phyloP scores from a whole-genome alignment of 2,329 filamentous ascomycete species.

The Domatiomyces globalis region DNA sequence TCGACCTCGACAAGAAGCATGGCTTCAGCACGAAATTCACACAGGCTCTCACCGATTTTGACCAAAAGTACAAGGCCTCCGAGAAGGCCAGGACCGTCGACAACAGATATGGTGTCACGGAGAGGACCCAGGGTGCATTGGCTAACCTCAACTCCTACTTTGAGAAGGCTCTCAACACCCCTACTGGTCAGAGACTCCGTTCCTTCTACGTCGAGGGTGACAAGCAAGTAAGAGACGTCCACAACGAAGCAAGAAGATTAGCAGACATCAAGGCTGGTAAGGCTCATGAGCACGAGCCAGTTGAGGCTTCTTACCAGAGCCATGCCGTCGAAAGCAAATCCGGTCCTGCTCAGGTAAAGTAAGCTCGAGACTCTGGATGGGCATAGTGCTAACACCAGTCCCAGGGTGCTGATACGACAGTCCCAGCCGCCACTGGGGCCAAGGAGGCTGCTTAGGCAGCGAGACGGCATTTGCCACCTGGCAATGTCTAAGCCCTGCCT shows the following conservation, averaged over 20 bases:
- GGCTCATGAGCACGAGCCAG: slow-evolving; percentile 24
- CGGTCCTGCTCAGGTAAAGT: neutral
- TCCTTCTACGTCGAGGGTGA: slow-evolving; percentile 74
- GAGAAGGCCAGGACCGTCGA: slow-evolving; percentile 78
- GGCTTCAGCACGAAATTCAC: slow-evolving; percentile 72
- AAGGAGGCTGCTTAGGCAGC: slow-evolving; percentile 18
- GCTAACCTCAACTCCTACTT: slow-evolving; percentile 74
- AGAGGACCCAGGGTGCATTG: slow-evolving; percentile 54
- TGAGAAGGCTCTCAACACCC: slow-evolving; percentile 77
- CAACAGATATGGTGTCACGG: slow-evolving; percentile 65
- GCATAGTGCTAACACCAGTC: slow-evolving; percentile 18
- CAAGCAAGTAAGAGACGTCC: slow-evolving; percentile 87
- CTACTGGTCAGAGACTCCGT: slow-evolving; percentile 75
- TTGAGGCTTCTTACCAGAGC: slow-evolving; percentile 15
- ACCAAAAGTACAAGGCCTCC: slow-evolving; percentile 72
- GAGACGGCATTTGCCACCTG: slow-evolving; percentile 16
- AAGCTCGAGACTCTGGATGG: neutral
- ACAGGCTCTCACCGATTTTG: slow-evolving; percentile 58
- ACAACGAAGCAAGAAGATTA: slow-evolving; percentile 74
- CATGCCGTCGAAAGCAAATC: neutral
- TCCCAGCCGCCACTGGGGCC: slow-evolving; percentile 12
- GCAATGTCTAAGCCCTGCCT: slow-evolving; percentile 4
- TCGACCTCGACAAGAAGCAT: slow-evolving; percentile 80
- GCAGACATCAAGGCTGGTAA: slow-evolving; percentile 65
- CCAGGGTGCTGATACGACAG: slow-evolving; percentile 40